A percentile compares a stretch with the other conserved stretches of the same genome.
phyloP scores from a whole-genome alignment of 495 filamentous ascomycete genomes.

The Podospora didyma region DNA sequence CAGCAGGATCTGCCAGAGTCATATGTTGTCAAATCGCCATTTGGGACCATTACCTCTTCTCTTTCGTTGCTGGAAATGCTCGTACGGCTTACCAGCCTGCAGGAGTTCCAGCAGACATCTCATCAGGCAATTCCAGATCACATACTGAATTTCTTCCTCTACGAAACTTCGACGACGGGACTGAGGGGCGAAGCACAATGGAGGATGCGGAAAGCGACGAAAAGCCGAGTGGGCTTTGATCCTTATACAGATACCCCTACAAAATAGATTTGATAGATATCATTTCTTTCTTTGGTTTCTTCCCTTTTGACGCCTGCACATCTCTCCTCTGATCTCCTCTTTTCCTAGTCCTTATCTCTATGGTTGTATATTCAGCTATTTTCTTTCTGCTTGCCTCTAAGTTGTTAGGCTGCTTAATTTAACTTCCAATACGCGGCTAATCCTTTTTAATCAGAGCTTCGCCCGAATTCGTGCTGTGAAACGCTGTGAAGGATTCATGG shows the following conservation, averaged over 20 bases:
- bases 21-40: slow-evolving; percentile 31
- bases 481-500: too few relatives aligned
- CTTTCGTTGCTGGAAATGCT: slow-evolving; percentile 93
- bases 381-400: too few relatives aligned
- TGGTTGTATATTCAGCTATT: too few relatives aligned
- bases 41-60: slow-evolving; percentile 64
- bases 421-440: too few relatives aligned
- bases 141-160: slow-evolving; percentile 88
- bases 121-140: slow-evolving; percentile 95
- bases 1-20: slow-evolving; percentile 9
- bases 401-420: too few relatives aligned
- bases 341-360: too few relatives aligned
- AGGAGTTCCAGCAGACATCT: slow-evolving; percentile 92
- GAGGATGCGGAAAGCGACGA: slow-evolving; percentile 66
- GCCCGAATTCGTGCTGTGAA: too few relatives aligned
- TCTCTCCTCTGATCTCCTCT: too few relatives aligned
- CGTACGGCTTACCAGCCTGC: slow-evolving; percentile 85
- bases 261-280: slow-evolving; percentile 6
- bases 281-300: too few relatives aligned
- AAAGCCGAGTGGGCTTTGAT: slow-evolving; percentile 78
- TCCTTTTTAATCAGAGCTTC: too few relatives aligned
- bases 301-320: too few relatives aligned
- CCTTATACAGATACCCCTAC: slow-evolving; percentile 33
- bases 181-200: slow-evolving; percentile 66
- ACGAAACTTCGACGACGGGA: slow-evolving; percentile 72